A percentile compares a stretch with the other conserved stretches of the same genome.
Evolutionary conservation across 345 rosid species (phyloP).

Genomic region (Theobroma cacao): DNA sequence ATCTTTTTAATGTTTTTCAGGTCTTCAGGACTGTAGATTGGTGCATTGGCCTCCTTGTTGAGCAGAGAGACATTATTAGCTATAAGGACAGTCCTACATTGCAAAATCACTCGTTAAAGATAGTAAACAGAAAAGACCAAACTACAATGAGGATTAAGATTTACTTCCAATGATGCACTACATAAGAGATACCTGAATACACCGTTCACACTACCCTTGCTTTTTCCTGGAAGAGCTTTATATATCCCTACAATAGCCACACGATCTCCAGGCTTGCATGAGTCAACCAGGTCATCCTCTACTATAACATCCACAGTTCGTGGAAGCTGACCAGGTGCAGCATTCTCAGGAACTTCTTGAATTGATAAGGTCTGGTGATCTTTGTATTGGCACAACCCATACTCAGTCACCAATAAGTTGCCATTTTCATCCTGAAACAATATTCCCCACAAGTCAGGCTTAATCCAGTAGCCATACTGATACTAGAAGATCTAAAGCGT

Average conservation of each 20-base stretch:
- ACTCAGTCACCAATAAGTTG: conserved; percentile 90
- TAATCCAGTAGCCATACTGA: background rate
- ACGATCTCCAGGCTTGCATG: conserved; percentile 98
- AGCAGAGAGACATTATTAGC: conserved; percentile 90
- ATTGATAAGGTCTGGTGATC: conserved; percentile 97
- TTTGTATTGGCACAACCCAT: conserved; percentile 88
- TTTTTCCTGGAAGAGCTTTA: conserved; percentile 94
- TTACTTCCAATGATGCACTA: background rate
- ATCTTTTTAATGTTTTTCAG: conserved; percentile 79
- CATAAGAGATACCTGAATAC: conserved; percentile 68
- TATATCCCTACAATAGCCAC: conserved; percentile 89
- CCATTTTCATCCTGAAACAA: conserved; percentile 83
- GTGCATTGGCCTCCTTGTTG: conserved; percentile 96
- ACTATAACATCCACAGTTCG: conserved; percentile 90
- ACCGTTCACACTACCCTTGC: conserved; percentile 95
- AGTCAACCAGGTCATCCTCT: conserved; percentile 96
- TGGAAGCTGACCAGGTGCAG: conserved; percentile 99
- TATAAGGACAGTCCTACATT: conserved; percentile 78
- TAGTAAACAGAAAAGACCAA: conserved; percentile 4
- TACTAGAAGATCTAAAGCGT: conserved; percentile 5
- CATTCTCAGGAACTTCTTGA: conserved; percentile 97
- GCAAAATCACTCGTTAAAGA: conserved; percentile 18
- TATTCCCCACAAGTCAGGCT: conserved; percentile 15
- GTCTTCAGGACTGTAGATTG: conserved; percentile 76
- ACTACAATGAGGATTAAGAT: background rate